Conservation (phyloP, 495 filamentous ascomycete genomes). For the Lasiosphaeriaceae sp. region DNA sequence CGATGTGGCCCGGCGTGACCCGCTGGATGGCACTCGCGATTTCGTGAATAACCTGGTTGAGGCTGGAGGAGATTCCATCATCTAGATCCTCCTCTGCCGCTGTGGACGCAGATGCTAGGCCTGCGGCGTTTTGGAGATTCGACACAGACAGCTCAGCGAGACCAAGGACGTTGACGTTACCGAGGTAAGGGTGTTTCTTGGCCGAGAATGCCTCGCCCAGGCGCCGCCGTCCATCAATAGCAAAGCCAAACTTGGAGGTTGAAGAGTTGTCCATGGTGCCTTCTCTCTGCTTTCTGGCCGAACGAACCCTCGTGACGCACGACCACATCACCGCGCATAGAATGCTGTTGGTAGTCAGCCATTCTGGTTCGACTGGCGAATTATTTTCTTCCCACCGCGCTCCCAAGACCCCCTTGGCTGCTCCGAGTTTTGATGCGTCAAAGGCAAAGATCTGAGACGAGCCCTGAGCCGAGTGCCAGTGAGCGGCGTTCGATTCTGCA, state of each 20-base stretch:
- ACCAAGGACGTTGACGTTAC: background rate
- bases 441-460: too few relatives aligned
- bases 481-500: too few relatives aligned
- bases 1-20: constrained; percentile 3
- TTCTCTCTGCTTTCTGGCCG: background rate
- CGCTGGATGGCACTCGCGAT: background rate
- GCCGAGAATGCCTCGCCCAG: background rate
- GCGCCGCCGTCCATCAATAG: background rate
- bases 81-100: too few relatives aligned
- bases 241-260: constrained; percentile 2
- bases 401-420: too few relatives aligned
- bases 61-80: too few relatives aligned
- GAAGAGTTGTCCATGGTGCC: background rate
- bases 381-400: background rate
- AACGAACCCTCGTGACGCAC: background rate
- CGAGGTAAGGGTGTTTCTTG: background rate
- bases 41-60: background rate
- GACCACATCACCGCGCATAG: background rate
- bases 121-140: too few relatives aligned
- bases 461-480: too few relatives aligned
- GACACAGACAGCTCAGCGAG: too few relatives aligned
- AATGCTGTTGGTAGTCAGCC: constrained; percentile 1
- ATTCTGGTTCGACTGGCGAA: background rate
- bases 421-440: too few relatives aligned
- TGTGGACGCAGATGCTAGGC: too few relatives aligned